A percentile compares a stretch with the other conserved stretches of the same genome.
Conservation (phyloP, 768 basidiomycete genomes). For the Russula sp. region DNA sequence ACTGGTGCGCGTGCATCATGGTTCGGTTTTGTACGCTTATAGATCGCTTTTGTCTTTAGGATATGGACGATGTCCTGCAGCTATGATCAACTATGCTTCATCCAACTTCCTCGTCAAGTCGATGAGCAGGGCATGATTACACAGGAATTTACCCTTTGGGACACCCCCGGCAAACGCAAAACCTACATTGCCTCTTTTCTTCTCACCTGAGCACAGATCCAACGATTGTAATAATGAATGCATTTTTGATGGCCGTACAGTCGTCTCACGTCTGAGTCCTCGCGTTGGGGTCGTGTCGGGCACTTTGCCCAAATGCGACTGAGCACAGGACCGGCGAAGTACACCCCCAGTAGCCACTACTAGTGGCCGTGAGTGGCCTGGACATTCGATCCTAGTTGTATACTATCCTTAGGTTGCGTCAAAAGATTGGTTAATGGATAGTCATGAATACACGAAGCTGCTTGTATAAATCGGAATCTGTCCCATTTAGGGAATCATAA, state of each 20-base stretch:
- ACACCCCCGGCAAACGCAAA: background rate
- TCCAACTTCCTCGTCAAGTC: no score
- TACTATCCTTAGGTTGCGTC: no score
- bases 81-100: no score
- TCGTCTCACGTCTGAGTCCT: background rate
- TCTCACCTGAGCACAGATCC: background rate
- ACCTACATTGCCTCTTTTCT: background rate
- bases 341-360: background rate
- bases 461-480: no score
- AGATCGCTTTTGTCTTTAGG: no score
- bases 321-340: background rate
- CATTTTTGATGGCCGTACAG: background rate
- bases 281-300: background rate
- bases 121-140: background rate
- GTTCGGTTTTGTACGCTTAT: no score
- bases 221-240: background rate
- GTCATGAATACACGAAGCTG: no score
- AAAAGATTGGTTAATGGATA: no score
- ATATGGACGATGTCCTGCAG: conserved; percentile 2
- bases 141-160: background rate
- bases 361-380: no score
- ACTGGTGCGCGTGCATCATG: conserved; percentile 9
- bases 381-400: no score
- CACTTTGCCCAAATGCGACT: background rate
- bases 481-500: no score